These are phyloP conservation scores for Debaryomycetaceae sp. DNA, from an alignment of 1,139 yeast species.

Conservation along the genomic window DNA sequence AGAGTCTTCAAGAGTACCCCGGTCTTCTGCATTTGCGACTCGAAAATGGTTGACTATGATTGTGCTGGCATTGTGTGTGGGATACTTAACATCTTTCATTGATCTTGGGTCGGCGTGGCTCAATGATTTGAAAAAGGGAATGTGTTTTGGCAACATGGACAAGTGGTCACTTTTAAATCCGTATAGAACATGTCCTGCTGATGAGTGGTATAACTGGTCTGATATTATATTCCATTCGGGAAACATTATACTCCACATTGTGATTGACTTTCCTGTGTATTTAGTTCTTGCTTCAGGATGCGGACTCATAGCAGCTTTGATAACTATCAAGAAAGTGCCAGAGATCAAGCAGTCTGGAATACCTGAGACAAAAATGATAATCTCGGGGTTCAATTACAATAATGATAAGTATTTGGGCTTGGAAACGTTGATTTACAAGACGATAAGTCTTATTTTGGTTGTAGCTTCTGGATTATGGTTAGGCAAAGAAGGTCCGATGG, in stretches of 20 bases:
- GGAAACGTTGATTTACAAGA: conserved; percentile 47
- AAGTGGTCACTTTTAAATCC: conserved; percentile 45
- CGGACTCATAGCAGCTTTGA: conserved; percentile 27
- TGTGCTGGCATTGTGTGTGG: conserved; percentile 53
- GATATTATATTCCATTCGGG: conserved; percentile 23
- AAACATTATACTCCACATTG: conserved; percentile 14
- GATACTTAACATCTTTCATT: conserved; percentile 55
- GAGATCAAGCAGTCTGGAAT: conserved; percentile 63
- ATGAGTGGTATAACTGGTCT: conserved; percentile 44
- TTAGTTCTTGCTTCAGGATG: conserved; percentile 25
- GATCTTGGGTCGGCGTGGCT: conserved; percentile 64
- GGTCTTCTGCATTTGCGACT: conserved; percentile 8
- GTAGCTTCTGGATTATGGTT: conserved; percentile 86
- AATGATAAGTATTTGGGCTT: conserved; percentile 44
- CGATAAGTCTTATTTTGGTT: conserved; percentile 55
- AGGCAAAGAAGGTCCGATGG: conserved; percentile 93
- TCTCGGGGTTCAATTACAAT: conserved; percentile 55
- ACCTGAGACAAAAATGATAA: conserved; percentile 61
- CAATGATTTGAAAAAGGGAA: conserved; percentile 54
- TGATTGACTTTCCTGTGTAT: conserved; percentile 40
- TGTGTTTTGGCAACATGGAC: conserved; percentile 36
- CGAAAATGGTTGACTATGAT: conserved; percentile 60
- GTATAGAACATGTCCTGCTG: conserved; percentile 43
- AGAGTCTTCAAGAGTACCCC: conserved; percentile 19
- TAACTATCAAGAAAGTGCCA: conserved; percentile 34